Conservation (phyloP, 371 early-diverging fungal species). For the Coelomomyces lativittatus region DNA sequence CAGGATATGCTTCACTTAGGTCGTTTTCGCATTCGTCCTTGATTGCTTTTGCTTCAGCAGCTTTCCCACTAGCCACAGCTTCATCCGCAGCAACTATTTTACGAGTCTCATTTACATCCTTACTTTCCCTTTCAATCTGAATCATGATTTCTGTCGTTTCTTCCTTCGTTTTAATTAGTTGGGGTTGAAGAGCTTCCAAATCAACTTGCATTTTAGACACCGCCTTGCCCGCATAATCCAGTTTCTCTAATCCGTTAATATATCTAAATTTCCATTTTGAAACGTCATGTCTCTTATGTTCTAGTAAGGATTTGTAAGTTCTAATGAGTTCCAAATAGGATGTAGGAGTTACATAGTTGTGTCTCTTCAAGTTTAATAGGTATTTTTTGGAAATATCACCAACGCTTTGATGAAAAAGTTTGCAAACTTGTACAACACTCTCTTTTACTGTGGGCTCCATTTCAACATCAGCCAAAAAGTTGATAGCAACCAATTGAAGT, state of each 20-base stretch:
- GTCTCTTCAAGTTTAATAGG: constrained; percentile 17
- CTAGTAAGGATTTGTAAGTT: constrained; percentile 22
- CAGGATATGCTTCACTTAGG: constrained; percentile 36
- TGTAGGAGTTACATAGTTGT: constrained; percentile 38
- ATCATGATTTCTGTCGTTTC: constrained; percentile 37
- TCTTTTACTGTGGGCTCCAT: constrained; percentile 8
- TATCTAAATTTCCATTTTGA: constrained; percentile 24
- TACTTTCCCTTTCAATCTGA: constrained; percentile 27
- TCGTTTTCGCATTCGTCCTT: constrained; percentile 38
- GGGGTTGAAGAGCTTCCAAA: constrained; percentile 32
- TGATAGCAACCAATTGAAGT: constrained; percentile 27
- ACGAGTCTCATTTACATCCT: constrained; percentile 30
- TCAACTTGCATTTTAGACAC: constrained; percentile 36
- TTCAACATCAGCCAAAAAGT: constrained; percentile 20
- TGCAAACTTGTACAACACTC: constrained; percentile 19
- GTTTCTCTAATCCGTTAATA: constrained; percentile 32
- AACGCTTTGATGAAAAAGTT: constrained; percentile 22
- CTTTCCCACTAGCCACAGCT: constrained; percentile 23
- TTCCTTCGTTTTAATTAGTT: constrained; percentile 30
- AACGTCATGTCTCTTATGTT: constrained; percentile 29
- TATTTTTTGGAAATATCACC: constrained; percentile 20
- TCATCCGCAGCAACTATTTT: constrained; percentile 24
- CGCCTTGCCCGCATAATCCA: constrained; percentile 33
- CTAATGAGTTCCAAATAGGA: constrained; percentile 29
- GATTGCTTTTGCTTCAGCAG: constrained; percentile 33